phyloP scores from a whole-genome alignment of 2,329 filamentous ascomycete species.

The Kalaharituber pfeilii region DNA sequence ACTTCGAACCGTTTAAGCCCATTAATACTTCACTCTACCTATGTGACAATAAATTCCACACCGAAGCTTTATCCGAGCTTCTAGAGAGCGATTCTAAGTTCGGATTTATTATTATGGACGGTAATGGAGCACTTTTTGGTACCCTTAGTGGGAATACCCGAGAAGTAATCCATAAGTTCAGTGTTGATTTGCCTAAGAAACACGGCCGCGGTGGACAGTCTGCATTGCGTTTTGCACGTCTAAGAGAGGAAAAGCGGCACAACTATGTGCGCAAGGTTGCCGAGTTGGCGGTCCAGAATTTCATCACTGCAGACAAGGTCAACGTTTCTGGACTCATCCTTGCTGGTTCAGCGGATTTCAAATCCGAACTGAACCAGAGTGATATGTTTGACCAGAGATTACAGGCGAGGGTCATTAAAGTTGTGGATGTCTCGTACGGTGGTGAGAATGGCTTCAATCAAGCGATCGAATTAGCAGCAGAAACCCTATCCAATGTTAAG shows the following conservation, averaged over 20 bases:
- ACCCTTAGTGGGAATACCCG: slow-evolving; percentile 94
- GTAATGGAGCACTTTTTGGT: slow-evolving; percentile 93
- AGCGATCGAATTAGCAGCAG: slow-evolving; percentile 84
- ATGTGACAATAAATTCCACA: slow-evolving; percentile 99
- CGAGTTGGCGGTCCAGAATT: slow-evolving; percentile 95
- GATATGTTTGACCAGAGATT: slow-evolving; percentile 93
- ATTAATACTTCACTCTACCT: slow-evolving; percentile 99
- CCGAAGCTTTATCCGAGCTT: slow-evolving; percentile 87
- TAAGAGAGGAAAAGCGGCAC: slow-evolving; percentile 98
- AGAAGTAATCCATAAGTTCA: slow-evolving; percentile 94
- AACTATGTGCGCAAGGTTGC: slow-evolving; percentile 99
- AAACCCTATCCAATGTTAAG: slow-evolving; percentile 97
- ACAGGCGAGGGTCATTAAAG: slow-evolving; percentile 91
- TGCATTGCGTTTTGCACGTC: slow-evolving; percentile 95
- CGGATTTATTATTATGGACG: slow-evolving; percentile 99
- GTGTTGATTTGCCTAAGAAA: slow-evolving; percentile 97
- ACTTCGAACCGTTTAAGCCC: slow-evolving; percentile 99
- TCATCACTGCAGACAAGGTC: slow-evolving; percentile 95
- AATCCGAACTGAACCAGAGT: slow-evolving; percentile 94
- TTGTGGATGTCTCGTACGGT: slow-evolving; percentile 96
- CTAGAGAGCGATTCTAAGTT: slow-evolving; percentile 98
- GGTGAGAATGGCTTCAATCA: slow-evolving; percentile 99
- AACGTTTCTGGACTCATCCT: slow-evolving; percentile 92
- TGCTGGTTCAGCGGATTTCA: slow-evolving; percentile 96
- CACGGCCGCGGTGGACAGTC: slow-evolving; percentile 99